phyloP scores from a whole-genome alignment of 2,329 filamentous ascomycete species.

The Neocucurbitaria cava region DNA sequence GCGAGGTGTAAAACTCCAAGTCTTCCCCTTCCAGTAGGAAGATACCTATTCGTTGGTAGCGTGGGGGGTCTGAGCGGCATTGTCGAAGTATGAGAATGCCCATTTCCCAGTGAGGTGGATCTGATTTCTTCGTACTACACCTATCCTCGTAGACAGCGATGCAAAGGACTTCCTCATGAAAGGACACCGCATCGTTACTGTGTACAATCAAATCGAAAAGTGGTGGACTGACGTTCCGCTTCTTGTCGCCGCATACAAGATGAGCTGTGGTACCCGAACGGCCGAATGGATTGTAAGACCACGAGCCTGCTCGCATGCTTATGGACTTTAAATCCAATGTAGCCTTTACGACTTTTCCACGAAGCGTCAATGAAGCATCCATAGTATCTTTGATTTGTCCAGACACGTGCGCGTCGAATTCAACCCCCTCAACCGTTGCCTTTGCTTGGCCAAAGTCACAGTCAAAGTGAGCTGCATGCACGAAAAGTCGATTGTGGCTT shows the following conservation, averaged over 20 bases:
- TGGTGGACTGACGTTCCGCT: not conserved
- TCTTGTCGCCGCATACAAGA: not conserved
- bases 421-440: not conserved
- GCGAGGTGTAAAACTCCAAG: not conserved
- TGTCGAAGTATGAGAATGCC: not conserved
- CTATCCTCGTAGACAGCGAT: not conserved
- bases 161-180: not conserved
- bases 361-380: not conserved
- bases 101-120: not conserved
- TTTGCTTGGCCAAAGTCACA: not conserved
- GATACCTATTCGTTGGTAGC: not conserved
- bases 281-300: too few species aligned
- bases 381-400: not conserved
- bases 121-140: not conserved
- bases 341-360: not conserved
- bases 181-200: not conserved
- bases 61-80: not conserved
- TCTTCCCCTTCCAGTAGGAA: not conserved
- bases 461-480: not conserved
- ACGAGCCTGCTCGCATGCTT: too few species aligned
- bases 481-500: not conserved
- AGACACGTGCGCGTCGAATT: not conserved
- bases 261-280: not conserved
- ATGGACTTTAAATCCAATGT: not conserved
- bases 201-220: not conserved